phyloP scores from a whole-genome alignment of 768 basidiomycete species.

The Boletus sp. region DNA sequence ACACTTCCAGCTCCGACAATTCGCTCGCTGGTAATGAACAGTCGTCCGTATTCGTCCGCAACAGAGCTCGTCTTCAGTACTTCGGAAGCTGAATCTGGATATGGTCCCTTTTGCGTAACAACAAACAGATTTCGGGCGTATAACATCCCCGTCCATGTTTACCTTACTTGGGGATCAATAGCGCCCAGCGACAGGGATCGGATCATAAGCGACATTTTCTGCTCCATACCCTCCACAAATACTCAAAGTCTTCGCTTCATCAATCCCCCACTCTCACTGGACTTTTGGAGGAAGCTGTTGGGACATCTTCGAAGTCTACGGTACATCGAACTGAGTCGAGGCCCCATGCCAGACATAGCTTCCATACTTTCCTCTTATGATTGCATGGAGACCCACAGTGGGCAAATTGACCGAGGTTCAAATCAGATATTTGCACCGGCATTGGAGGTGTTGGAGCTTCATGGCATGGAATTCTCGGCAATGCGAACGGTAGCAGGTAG shows the following conservation, averaged over 20 bases:
- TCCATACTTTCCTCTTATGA: not conserved
- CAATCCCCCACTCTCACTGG: not conserved
- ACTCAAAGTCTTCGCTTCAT: not conserved
- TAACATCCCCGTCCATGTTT: conserved; percentile 3
- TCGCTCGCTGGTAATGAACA: not conserved
- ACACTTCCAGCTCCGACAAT: not conserved
- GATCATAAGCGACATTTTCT: not conserved
- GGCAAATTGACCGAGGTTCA: not conserved
- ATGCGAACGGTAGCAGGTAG: too few relatives aligned
- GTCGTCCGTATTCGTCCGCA: accelerated
- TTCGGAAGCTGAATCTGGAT: not conserved
- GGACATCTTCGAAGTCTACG: not conserved
- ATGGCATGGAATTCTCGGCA: too few relatives aligned
- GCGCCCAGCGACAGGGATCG: not conserved
- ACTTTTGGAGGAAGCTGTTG: not conserved
- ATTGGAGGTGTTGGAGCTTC: too few relatives aligned
- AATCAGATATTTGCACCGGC: not conserved
- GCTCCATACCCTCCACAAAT: not conserved
- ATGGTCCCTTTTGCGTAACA: not conserved
- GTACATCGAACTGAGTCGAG: not conserved
- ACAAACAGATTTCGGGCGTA: not conserved
- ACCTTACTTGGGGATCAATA: not conserved
- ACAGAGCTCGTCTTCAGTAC: not conserved
- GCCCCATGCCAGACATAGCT: not conserved
- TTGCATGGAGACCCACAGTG: too few relatives aligned